These are phyloP conservation scores for Wickerhamiella sergipiensis DNA, from an alignment of 805 yeast species.

Conservation along the genomic window DNA sequence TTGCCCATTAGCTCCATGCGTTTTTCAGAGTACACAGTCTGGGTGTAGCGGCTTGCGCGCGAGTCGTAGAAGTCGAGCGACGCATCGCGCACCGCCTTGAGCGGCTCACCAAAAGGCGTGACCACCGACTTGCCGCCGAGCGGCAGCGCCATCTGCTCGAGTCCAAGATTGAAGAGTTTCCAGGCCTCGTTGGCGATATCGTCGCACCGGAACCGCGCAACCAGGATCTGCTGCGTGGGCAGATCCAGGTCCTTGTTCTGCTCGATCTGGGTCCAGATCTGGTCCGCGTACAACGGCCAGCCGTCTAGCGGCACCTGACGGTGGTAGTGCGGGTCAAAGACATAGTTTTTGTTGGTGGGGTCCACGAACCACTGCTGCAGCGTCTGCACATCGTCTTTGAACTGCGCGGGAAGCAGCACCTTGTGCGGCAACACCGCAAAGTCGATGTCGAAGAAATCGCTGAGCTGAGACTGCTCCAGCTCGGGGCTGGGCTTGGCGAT, in stretches of 20 bases:
- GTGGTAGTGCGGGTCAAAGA: slow-evolving; percentile 61
- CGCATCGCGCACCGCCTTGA: slow-evolving; percentile 32
- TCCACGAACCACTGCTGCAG: slow-evolving; percentile 51
- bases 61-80: slow-evolving; percentile 46
- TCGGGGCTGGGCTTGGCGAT: slow-evolving; percentile 56
- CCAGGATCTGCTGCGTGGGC: slow-evolving; percentile 92
- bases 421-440: slow-evolving; percentile 80
- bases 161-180: slow-evolving; percentile 29
- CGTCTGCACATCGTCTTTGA: slow-evolving; percentile 41
- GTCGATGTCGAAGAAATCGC: slow-evolving; percentile 73
- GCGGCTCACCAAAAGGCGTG: slow-evolving; percentile 21
- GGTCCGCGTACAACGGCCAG: slow-evolving; percentile 82
- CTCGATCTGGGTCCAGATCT: slow-evolving; percentile 91
- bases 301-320: slow-evolving; percentile 88
- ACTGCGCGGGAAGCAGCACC: slow-evolving; percentile 61
- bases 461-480: slow-evolving; percentile 38
- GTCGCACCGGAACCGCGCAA: slow-evolving; percentile 88
- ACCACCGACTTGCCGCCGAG: slow-evolving; percentile 14
- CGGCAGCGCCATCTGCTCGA: slow-evolving; percentile 21
- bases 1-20: slow-evolving; percentile 35
- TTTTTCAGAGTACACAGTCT: slow-evolving; percentile 52
- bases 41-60: slow-evolving; percentile 63
- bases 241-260: slow-evolving; percentile 84
- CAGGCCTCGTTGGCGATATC: slow-evolving; percentile 55
- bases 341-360: slow-evolving; percentile 20